Percentiles rank a stretch among this genome's conserved stretches.
Conservation (phyloP, 2,329 filamentous ascomycete genomes). For the Stagonosporopsis rhizophila region DNA sequence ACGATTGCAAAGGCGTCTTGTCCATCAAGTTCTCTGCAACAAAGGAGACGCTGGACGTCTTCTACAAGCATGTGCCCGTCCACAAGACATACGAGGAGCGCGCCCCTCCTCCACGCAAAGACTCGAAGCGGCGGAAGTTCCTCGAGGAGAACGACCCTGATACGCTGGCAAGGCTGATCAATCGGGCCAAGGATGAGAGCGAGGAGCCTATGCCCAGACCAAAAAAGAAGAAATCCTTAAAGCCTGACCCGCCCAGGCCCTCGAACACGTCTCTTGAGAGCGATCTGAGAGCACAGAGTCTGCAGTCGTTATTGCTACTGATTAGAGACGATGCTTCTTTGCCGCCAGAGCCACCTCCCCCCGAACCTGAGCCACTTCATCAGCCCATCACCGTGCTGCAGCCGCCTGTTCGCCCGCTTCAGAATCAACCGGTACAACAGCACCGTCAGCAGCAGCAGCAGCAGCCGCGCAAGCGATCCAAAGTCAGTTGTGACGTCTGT, state of each 20-base stretch:
- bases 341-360: conserved; percentile 19
- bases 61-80: conserved; percentile 56
- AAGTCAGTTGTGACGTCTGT: conserved; percentile 47
- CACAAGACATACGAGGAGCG: conserved; percentile 57
- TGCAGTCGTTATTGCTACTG: conserved; percentile 47
- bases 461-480: conserved; percentile 29
- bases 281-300: conserved; percentile 47
- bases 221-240: conserved; percentile 37
- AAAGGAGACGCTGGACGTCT: conserved; percentile 53
- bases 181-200: conserved; percentile 27
- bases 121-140: conserved; percentile 48
- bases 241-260: conserved; percentile 32
- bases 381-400: conserved; percentile 7
- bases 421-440: conserved; percentile 11
- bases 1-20: conserved; percentile 57
- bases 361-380: conserved; percentile 26
- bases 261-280: conserved; percentile 49
- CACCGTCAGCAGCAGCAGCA: conserved; percentile 19
- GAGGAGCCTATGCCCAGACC: conserved; percentile 27
- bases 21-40: conserved; percentile 57
- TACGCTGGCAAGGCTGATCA: conserved; percentile 35
- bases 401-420: conserved; percentile 15
- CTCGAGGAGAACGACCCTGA: conserved; percentile 48
- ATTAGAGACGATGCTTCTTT: conserved; percentile 38
- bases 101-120: conserved; percentile 50